A percentile compares a stretch with the other conserved stretches of the same genome.
Conservation (phyloP, 371 early-diverging fungal genomes). For the Mortierella sp. region DNA sequence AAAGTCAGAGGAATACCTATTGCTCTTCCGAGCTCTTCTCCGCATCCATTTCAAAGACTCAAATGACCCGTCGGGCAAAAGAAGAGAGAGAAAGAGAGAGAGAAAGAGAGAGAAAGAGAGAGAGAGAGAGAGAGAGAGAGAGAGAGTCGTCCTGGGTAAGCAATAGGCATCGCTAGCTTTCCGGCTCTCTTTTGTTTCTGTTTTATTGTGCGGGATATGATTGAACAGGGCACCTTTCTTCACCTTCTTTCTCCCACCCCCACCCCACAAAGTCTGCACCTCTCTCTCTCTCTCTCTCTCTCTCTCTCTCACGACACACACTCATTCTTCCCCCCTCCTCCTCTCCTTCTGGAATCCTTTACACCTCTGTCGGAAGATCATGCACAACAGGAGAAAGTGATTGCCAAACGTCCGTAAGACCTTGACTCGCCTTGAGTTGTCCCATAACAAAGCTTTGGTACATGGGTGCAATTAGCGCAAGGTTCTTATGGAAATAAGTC, state of each 20-base stretch:
- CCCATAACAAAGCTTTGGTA: constrained; percentile 71
- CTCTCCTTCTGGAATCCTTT: not conserved
- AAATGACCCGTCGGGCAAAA: no score
- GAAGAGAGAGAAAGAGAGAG: constrained; percentile 3
- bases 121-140: not conserved
- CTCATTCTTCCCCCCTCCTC: not conserved
- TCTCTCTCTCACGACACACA: not conserved
- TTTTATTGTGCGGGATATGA: no score
- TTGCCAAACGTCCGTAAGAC: constrained; percentile 70
- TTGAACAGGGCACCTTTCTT: no score
- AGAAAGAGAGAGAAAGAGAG: not conserved
- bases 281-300: not conserved
- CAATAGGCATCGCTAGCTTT: not conserved
- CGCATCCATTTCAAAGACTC: no score
- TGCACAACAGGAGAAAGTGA: constrained; percentile 60
- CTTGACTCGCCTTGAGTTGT: constrained; percentile 63
- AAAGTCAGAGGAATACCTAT: no score
- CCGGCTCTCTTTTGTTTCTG: no score
- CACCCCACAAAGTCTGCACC: not conserved
- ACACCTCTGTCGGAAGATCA: constrained; percentile 1
- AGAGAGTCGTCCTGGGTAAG: not conserved
- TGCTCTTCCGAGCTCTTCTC: no score
- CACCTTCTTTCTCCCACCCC: no score
- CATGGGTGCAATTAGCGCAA: constrained; percentile 64
- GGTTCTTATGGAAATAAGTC: constrained; percentile 57